Percentiles rank a stretch among this genome's conserved stretches.
These are phyloP conservation scores for Globisporangium lucens DNA, from an alignment of 352 stramenopile genomes.

Conservation along the genomic window DNA sequence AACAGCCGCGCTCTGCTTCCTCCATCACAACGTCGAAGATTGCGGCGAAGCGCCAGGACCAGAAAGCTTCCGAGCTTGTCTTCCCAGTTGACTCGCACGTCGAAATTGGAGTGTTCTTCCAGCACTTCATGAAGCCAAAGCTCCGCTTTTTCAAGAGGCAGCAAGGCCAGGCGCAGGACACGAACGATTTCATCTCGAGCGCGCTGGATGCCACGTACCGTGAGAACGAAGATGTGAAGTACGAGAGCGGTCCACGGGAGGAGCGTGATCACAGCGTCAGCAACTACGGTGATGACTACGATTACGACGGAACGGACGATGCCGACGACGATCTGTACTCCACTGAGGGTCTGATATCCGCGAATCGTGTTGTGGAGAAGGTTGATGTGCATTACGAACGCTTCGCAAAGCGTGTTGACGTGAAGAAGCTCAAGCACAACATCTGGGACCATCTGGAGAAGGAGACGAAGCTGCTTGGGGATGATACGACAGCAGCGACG, in stretches of 20 bases:
- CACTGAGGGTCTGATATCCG: conserved; percentile 65
- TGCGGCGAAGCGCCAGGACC: conserved; percentile 40
- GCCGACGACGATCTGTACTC: conserved; percentile 45
- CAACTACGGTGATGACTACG: conserved; percentile 31
- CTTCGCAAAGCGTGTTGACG: conserved; percentile 96
- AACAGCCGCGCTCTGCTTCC: conserved; percentile 30
- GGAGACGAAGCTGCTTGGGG: conserved; percentile 27
- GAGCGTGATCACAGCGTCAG: conserved; percentile 4
- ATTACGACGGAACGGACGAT: conserved; percentile 25
- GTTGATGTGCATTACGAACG: conserved; percentile 92
- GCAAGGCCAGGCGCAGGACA: conserved; percentile 1
- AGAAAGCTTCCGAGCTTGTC: conserved; percentile 63
- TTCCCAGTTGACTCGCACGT: conserved; percentile 79
- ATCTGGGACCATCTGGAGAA: conserved; percentile 89
- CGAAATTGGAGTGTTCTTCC: conserved; percentile 63
- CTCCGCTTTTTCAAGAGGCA: conserved; percentile 57
- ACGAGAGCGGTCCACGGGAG: neutral
- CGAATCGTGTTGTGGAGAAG: conserved; percentile 93
- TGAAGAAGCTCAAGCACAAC: conserved; percentile 95
- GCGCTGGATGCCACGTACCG: conserved; percentile 18
- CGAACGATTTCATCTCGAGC: conserved; percentile 19
- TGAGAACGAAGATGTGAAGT: conserved; percentile 20
- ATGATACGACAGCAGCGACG: neutral
- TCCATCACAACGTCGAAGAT: conserved; percentile 49
- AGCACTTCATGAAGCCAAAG: conserved; percentile 76